Evolutionary conservation across 1,284 basidiomycete species (phyloP).

Genomic region (Boletus chippewaensis): DNA sequence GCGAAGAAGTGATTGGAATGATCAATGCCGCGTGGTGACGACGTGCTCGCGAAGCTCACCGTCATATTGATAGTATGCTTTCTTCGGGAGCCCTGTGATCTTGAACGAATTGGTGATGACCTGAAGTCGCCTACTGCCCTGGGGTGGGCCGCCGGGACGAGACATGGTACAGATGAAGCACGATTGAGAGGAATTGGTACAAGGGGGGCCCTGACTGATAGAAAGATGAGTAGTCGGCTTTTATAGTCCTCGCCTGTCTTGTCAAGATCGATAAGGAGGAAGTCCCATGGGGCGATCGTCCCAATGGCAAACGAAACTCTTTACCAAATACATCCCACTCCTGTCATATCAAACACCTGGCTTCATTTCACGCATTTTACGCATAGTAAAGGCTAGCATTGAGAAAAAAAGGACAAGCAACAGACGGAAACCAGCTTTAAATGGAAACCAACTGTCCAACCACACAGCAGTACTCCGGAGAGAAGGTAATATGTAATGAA

Average conservation of each 20-base stretch:
- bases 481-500: constrained; percentile 30
- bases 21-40: constrained; percentile 1
- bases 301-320: neutral
- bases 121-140: neutral
- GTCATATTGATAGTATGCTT: neutral
- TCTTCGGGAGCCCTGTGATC: neutral
- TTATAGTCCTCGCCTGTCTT: constrained; percentile 8
- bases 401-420: constrained; percentile 26
- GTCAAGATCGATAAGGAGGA: constrained; percentile 24
- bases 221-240: neutral
- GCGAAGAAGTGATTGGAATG: constrained; percentile 3
- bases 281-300: constrained; percentile 1
- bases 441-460: constrained; percentile 25
- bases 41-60: neutral
- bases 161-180: constrained; percentile 18
- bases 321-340: neutral
- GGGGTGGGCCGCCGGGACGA: constrained; percentile 1
- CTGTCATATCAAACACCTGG: neutral
- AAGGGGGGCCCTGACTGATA: neutral
- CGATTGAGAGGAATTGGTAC: neutral
- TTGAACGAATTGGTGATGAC: neutral
- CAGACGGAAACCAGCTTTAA: constrained; percentile 25
- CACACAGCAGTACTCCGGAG: constrained; percentile 26
- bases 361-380: neutral
- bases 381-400: constrained; percentile 21